Percentiles rank a stretch among this genome's conserved stretches.
These are phyloP conservation scores for Rostrohypoxylon terebratum DNA, from an alignment of 495 filamentous ascomycete species.

Conservation along the genomic window DNA sequence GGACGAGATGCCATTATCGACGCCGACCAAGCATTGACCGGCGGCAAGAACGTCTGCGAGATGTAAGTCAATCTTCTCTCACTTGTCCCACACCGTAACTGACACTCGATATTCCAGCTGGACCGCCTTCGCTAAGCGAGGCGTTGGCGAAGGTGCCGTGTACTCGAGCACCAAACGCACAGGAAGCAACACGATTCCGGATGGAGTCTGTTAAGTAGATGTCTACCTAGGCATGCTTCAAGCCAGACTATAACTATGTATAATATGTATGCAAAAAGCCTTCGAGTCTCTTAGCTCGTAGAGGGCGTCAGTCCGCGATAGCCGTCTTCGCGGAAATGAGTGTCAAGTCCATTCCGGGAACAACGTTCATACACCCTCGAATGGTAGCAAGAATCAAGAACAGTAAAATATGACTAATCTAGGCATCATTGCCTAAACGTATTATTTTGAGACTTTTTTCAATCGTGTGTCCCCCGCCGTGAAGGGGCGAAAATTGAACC, in stretches of 20 bases:
- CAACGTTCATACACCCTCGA: not conserved
- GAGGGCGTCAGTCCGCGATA: not conserved
- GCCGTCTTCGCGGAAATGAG: not conserved
- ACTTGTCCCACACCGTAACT: no score
- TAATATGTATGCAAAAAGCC: not conserved
- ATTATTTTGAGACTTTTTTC: not conserved
- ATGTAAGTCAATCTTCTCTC: conserved; percentile 44
- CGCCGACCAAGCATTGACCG: conserved; percentile 62
- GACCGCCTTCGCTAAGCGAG: conserved; percentile 65
- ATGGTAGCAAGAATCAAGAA: not conserved
- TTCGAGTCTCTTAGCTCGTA: not conserved
- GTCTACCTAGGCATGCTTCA: no score
- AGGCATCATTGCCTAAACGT: no score
- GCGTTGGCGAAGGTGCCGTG: conserved; percentile 55
- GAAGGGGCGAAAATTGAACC: not conserved
- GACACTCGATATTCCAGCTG: conserved; percentile 43
- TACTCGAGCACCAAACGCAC: conserved; percentile 42
- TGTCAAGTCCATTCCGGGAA: not conserved
- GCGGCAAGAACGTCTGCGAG: conserved; percentile 62
- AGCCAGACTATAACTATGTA: not conserved
- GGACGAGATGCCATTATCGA: conserved; percentile 66
- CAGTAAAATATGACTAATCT: not conserved
- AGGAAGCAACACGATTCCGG: conserved; percentile 47
- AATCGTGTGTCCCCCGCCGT: not conserved
- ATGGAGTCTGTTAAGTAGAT: conserved; percentile 48